Base-by-base conservation (phyloP, 2,329 filamentous ascomycete genomes). In the Pyricularia grisea region DNA sequence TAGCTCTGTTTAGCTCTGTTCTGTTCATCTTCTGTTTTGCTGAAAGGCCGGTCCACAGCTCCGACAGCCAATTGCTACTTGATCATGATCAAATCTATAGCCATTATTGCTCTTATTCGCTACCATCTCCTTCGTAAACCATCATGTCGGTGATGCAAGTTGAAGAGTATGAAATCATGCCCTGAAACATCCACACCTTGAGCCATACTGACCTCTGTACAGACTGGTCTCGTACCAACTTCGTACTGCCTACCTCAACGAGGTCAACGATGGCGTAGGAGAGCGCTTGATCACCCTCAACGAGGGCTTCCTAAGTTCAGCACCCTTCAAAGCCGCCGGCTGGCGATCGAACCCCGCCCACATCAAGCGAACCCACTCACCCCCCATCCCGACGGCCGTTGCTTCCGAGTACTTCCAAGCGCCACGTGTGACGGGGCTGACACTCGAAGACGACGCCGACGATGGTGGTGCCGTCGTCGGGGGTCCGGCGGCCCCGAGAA, bases 161-260 rank as follows among this genome's bases (percentile, higher is more conserved):
- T 23, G 79, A 80, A 76, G 80, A 82, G 80, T 82, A 74, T 31
- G 79, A 72, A 10, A 25, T 20, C 9, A 4, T 4, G 66, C 12
- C 36, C 7, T 17, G 28, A 28, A 61, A 33, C 63, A n/a, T 42
- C 67, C 17, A 25, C 55, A n/a, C 27, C 67, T 58, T n/a, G 55
- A n/a, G 63, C 28, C 23, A 11, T 27, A 1, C 64, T 66, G 25
- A 50, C 55, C 28, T 3, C 65, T 28, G 25, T 65, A 55, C 74
- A 93, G 91, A 77, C 89, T 95, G 78, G 90, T 94, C 64, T 87
- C 92, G 69, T 94, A 94, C 80, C 91, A 93, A 78, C 83, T 96
- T 69, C 90, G 92, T 68, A 90, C 90, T 55, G 90, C 90, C 74
- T 95, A 95, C 76, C 87, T 96, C 50, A 88, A 89, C 73, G 88